Conservation (phyloP, 2,329 filamentous ascomycete species). For the Ceratocystis harringtonii region DNA sequence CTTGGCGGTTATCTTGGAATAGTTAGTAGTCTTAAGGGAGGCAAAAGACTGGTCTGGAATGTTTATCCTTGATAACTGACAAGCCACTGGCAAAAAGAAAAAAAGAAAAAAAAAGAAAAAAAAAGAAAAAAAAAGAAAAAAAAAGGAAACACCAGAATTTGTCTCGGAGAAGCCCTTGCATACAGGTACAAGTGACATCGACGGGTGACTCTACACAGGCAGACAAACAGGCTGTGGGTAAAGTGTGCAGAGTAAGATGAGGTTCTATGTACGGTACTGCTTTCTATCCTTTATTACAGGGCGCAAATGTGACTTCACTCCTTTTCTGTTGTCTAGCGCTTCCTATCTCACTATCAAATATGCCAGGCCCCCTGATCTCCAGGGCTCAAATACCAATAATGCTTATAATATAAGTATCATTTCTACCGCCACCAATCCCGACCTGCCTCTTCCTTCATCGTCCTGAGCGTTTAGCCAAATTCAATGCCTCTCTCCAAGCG, state of each 20-base stretch:
- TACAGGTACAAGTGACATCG: not conserved
- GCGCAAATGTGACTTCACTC: not conserved
- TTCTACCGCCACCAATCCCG: not conserved
- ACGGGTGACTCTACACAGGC: not conserved
- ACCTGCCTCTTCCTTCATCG: not conserved
- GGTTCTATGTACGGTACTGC: not conserved
- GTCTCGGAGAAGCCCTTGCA: not conserved
- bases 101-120: not conserved
- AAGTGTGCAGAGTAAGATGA: not conserved
- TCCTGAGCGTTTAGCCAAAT: not conserved
- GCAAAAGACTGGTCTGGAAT: not conserved
- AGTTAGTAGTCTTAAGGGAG: not conserved
- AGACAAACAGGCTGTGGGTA: not conserved
- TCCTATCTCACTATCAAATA: not conserved
- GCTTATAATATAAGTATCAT: not conserved
- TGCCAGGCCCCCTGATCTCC: slow-evolving; percentile 4
- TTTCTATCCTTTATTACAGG: not conserved
- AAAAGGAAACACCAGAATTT: not conserved
- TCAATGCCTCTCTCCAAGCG: not conserved
- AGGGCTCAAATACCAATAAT: not conserved
- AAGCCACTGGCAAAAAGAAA: not conserved
- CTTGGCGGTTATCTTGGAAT: too few species aligned
- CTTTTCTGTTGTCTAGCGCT: not conserved
- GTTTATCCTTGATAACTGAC: not conserved
- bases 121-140: not conserved